Percentiles rank a stretch among this genome's conserved stretches.
Evolutionary conservation across 1,284 basidiomycete species (phyloP).

Genomic region (Caloboletus firmus): DNA sequence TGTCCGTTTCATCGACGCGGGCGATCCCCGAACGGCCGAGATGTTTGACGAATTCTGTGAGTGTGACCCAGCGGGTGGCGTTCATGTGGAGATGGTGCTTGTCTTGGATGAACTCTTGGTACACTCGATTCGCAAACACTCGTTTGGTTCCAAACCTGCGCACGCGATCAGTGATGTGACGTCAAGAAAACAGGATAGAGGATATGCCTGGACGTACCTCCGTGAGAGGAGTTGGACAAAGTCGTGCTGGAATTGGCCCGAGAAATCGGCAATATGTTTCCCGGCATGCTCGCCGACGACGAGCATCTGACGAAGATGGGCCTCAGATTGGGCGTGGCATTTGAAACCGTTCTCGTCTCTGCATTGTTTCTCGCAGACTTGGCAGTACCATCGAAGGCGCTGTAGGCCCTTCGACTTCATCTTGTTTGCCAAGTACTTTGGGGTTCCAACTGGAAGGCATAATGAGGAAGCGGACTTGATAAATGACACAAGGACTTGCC

Average conservation of each 20-base stretch:
- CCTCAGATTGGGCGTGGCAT: conserved; percentile 82
- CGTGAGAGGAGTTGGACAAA: conserved; percentile 88
- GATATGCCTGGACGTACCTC: conserved; percentile 43
- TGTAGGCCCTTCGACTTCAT: conserved; percentile 97
- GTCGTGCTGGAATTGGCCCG: conserved; percentile 85
- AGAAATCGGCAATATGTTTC: conserved; percentile 89
- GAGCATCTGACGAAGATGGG: conserved; percentile 94
- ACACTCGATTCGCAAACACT: conserved; percentile 92
- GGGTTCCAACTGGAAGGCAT: conserved; percentile 66
- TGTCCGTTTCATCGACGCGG: conserved; percentile 96
- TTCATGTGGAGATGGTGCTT: conserved; percentile 98
- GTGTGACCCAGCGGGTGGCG: conserved; percentile 94
- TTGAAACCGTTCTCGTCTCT: conserved; percentile 98
- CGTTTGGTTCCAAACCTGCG: conserved; percentile 91
- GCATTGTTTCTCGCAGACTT: conserved; percentile 95
- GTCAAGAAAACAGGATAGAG: background rate
- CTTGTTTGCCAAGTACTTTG: conserved; percentile 90
- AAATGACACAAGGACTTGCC: conserved; percentile 40
- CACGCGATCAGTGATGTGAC: background rate
- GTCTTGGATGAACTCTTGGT: conserved; percentile 98
- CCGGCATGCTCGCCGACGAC: conserved; percentile 92
- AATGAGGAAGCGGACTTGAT: background rate
- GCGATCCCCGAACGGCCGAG: conserved; percentile 87
- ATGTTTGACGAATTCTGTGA: conserved; percentile 92
- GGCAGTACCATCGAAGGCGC: conserved; percentile 93